Evolutionary conservation across 1,284 basidiomycete species (phyloP).

Genomic region (Xanthoconium separans): DNA sequence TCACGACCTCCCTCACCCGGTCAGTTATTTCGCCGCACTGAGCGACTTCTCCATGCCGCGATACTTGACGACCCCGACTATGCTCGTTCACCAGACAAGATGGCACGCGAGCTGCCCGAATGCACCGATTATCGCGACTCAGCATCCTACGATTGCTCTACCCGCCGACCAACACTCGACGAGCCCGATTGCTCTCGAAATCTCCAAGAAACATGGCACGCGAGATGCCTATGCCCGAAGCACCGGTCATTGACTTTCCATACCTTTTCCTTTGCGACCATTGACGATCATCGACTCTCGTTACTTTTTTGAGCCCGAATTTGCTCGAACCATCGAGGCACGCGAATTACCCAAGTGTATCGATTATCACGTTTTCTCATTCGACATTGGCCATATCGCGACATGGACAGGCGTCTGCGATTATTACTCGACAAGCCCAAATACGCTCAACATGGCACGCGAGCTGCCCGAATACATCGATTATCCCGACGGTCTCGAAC

Average conservation of each 20-base stretch:
- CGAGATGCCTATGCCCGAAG: background rate
- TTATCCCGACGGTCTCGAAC: background rate
- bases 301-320: too few relatives aligned
- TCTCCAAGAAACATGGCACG: background rate
- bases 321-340: background rate
- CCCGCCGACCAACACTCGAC: background rate
- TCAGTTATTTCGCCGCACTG: too few relatives aligned
- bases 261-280: too few relatives aligned
- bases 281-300: too few relatives aligned
- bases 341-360: conserved; percentile 2
- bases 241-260: too few relatives aligned
- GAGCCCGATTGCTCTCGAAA: background rate
- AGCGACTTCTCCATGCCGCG: too few relatives aligned
- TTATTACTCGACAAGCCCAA: background rate
- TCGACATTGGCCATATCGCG: too few relatives aligned
- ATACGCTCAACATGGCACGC: conserved; percentile 1
- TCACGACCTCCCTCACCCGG: background rate
- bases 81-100: background rate
- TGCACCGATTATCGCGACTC: too few relatives aligned
- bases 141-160: too few relatives aligned
- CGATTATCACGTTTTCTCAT: background rate
- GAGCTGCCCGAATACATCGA: conserved; percentile 1
- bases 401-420: too few relatives aligned
- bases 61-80: too few relatives aligned
- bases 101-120: background rate